A percentile compares a stretch with the other conserved stretches of the same genome.
Evolutionary conservation across 768 basidiomycete species (phyloP).

Genomic region (Fistulinella prunicolor): DNA sequence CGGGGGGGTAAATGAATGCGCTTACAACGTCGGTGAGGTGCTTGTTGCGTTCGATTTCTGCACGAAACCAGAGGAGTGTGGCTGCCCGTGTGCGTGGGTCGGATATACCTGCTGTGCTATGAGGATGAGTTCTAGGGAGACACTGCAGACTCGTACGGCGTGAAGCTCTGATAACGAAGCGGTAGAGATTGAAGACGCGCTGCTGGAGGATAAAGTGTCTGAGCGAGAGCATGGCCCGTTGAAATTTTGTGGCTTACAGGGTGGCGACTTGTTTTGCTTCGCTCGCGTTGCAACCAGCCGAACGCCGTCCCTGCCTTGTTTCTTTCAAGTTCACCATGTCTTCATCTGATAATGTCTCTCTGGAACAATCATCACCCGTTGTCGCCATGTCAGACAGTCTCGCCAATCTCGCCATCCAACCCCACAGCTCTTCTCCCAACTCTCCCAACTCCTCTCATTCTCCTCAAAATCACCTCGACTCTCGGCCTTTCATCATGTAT

Average conservation of each 20-base stretch:
- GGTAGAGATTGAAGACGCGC: conserved; percentile 59
- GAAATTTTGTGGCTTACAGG: conserved; percentile 14
- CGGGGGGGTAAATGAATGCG: background rate
- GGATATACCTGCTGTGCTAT: conserved; percentile 50
- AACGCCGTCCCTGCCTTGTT: background rate
- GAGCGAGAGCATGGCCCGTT: conserved; percentile 43
- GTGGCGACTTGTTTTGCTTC: conserved; percentile 18
- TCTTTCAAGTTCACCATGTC: conserved; percentile 33
- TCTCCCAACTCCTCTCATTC: too few species aligned
- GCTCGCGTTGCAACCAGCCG: conserved; percentile 8
- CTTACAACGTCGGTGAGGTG: conserved; percentile 56
- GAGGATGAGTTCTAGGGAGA: background rate
- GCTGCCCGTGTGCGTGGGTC: conserved; percentile 59
- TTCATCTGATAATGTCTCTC: conserved; percentile 22
- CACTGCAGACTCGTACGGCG: conserved; percentile 44
- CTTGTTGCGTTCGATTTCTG: conserved; percentile 64
- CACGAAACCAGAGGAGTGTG: conserved; percentile 69
- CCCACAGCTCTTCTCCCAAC: conserved; percentile 6
- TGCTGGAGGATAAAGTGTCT: conserved; percentile 75
- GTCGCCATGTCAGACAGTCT: conserved; percentile 32
- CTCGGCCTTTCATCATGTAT: conserved; percentile 59
- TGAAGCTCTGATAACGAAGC: conserved; percentile 65
- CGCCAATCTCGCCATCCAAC: conserved; percentile 32
- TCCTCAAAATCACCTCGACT: conserved; percentile 21
- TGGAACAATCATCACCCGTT: conserved; percentile 17